These are phyloP conservation scores for Xylaria palmicola DNA, from an alignment of 495 filamentous ascomycete species.

Conservation along the genomic window DNA sequence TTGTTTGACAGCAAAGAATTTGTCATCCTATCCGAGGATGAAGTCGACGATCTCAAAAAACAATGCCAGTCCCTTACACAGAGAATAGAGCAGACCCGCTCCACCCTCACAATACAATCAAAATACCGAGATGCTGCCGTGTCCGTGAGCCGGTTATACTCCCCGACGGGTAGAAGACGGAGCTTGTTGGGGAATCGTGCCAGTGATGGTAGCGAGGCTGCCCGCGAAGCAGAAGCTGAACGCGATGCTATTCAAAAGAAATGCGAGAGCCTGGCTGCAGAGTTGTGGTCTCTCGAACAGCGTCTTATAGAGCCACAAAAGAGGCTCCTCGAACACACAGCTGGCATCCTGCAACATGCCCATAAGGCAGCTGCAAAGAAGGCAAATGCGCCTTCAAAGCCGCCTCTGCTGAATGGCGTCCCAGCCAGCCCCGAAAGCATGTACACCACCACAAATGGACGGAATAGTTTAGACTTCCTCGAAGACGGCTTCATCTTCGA, in stretches of 20 bases:
- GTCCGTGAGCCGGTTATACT: conserved; percentile 77
- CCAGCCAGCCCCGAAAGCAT: conserved; percentile 69
- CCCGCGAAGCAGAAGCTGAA: conserved; percentile 70
- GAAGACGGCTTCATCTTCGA: conserved; percentile 64
- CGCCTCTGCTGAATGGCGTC: conserved; percentile 49
- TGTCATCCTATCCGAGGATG: conserved; percentile 83
- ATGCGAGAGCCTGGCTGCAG: conserved; percentile 79
- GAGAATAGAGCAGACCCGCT: conserved; percentile 74
- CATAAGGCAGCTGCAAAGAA: conserved; percentile 56
- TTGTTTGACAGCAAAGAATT: conserved; percentile 80
- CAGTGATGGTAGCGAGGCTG: conserved; percentile 38
- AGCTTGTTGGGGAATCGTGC: conserved; percentile 55
- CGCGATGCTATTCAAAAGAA: conserved; percentile 69
- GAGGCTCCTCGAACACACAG: conserved; percentile 82
- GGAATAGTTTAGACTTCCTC: conserved; percentile 48
- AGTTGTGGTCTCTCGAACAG: conserved; percentile 75
- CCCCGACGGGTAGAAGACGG: conserved; percentile 43
- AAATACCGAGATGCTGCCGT: conserved; percentile 92
- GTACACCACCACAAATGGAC: conserved; percentile 56
- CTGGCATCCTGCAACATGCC: conserved; percentile 84
- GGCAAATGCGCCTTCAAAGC: conserved; percentile 37
- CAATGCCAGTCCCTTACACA: conserved; percentile 66
- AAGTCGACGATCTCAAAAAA: conserved; percentile 88
- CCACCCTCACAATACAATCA: conserved; percentile 84
- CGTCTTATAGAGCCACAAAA: conserved; percentile 67